A percentile compares a stretch with the other conserved stretches of the same genome.
These are phyloP conservation scores for Canna indica DNA, from an alignment of 176 grass and related monocot genomes.

Conservation along the genomic window DNA sequence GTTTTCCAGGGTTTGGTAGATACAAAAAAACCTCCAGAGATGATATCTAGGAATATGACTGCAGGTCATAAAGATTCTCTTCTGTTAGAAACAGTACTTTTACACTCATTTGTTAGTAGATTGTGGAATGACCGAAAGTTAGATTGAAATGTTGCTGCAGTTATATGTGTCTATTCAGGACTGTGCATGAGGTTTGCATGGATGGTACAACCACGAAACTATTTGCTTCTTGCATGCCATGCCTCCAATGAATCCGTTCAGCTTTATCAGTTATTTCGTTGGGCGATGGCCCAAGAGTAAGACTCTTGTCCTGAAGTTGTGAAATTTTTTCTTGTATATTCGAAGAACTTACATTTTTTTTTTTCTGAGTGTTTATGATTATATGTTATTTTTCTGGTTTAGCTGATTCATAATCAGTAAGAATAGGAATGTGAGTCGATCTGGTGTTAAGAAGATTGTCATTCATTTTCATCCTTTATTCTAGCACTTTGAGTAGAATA, in stretches of 20 bases:
- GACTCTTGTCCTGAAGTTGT: background rate
- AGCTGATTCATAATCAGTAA: too few relatives aligned
- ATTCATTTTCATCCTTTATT: too few relatives aligned
- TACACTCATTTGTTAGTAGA: background rate
- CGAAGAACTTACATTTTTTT: background rate
- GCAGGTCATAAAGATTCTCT: constrained; percentile 33
- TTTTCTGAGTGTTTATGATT: too few relatives aligned
- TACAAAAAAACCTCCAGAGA: constrained; percentile 64
- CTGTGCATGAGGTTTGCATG: constrained; percentile 87
- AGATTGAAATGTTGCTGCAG: too few relatives aligned
- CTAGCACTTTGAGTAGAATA: too few relatives aligned
- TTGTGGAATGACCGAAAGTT: background rate
- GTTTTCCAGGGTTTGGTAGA: constrained; percentile 54
- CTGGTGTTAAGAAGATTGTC: too few relatives aligned
- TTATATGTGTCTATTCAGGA: constrained; percentile 77
- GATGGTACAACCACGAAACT: constrained; percentile 82
- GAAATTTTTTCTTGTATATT: background rate
- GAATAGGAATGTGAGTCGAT: too few relatives aligned
- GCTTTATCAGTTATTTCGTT: constrained; percentile 80
- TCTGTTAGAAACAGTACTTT: too few relatives aligned
- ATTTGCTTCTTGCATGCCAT: constrained; percentile 77
- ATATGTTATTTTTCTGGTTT: too few relatives aligned
- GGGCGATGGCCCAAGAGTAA: constrained; percentile 56
- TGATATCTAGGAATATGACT: constrained; percentile 86
- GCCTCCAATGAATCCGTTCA: constrained; percentile 77